These are phyloP conservation scores for Monosporascus cannonballus DNA, from an alignment of 2,329 filamentous ascomycete genomes.

Conservation along the genomic window DNA sequence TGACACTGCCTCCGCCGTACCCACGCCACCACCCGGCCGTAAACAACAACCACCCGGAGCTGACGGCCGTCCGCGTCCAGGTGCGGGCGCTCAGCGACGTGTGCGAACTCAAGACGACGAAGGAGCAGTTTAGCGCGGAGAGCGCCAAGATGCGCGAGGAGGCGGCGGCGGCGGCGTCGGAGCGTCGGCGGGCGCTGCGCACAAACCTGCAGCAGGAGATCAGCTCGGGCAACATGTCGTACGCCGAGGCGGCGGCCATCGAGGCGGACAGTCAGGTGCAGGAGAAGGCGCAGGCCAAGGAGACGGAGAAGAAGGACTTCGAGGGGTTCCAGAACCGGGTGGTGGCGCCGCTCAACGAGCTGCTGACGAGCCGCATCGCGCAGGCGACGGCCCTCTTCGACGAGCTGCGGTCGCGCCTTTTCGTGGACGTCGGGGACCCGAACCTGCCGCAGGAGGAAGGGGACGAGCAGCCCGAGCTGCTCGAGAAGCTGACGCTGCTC, in stretches of 20 bases:
- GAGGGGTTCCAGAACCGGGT: conserved; percentile 79
- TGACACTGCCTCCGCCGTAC: conserved; percentile 89
- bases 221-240: conserved; percentile 69
- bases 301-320: conserved; percentile 72
- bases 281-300: conserved; percentile 66
- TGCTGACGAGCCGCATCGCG: conserved; percentile 69
- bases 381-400: conserved; percentile 73
- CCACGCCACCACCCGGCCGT: conserved; percentile 92
- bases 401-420: conserved; percentile 65
- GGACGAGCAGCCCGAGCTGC: conserved; percentile 85
- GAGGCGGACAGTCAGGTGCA: conserved; percentile 67
- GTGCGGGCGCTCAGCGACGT: conserved; percentile 72
- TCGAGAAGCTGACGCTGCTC: conserved; percentile 88
- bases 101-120: conserved; percentile 62
- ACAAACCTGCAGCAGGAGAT: conserved; percentile 75
- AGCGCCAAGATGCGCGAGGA: conserved; percentile 55
- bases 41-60: conserved; percentile 89
- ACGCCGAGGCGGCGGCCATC: conserved; percentile 74
- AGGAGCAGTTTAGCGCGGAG: conserved; percentile 52
- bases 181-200: conserved; percentile 59
- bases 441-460: conserved; percentile 91
- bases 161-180: conserved; percentile 39
- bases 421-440: conserved; percentile 65
- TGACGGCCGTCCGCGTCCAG: conserved; percentile 68
- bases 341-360: conserved; percentile 74